Base-by-base conservation (phyloP, 768 basidiomycete species). In the Filobasidium wieringae region DNA sequence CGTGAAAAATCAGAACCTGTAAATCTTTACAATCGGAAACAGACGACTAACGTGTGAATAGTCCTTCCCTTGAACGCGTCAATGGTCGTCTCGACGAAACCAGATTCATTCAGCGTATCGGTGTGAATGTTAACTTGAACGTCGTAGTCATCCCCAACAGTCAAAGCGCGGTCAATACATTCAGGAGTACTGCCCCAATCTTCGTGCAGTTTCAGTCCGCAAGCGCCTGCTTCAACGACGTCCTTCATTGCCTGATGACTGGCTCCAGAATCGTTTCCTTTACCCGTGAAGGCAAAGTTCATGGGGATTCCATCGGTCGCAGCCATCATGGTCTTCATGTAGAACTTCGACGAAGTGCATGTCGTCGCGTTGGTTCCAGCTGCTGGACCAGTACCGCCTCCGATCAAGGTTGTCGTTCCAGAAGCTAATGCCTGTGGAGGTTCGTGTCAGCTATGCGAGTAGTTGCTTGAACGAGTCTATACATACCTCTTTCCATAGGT, bases 101-200 rank as follows among this genome's bases (percentile, higher is more conserved):
- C 93, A 62, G 88, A 89, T 76, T 99, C 95, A 70, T 97, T 97
- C 59, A 97, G 74, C 0, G 93, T 97, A 70, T 97, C 95, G 0
- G 91, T 92, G 69, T 99, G 95, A 36, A 99, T 95, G 71, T 92
- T 91, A 54, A 88, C 81, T 82, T 85, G 57, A 3, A 99, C 87
- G 72, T 99, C 95, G 70, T 87, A 90, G 59, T 87, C 79, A 65
- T 97, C 90, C 0, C 78, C 91, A 19, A 97, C 80, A 53, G 84
- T 81, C 63, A 99, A 76, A 52, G 84, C 84, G 41, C 80, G 84
- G 56, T 77, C 75, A 63, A 97, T 96, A 1, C 81, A 80, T 17
- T 82, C 81, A 0, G 95, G 95, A 1, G 91, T 92, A 19, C 82
- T 79, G 1, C 93, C 93, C 93, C 93, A 96, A 72, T 97, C 93